Conservation (phyloP, 345 rosid genomes). For the Lepidium africanum region DNA sequence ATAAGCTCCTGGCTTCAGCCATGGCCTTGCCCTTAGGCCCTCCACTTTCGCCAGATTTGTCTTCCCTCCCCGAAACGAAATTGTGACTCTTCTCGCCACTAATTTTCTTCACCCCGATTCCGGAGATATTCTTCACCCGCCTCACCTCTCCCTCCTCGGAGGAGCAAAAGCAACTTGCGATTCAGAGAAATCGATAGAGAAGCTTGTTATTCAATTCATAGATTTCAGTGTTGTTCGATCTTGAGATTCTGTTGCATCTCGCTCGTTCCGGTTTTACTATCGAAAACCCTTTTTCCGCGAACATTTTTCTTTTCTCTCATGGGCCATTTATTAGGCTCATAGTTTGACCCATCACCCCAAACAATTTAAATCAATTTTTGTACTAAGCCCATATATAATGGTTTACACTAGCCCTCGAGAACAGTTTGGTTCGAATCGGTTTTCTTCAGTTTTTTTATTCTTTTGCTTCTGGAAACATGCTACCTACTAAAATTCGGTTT, state of each 20-base stretch:
- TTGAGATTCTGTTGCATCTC: conserved; percentile 14
- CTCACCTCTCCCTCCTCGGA: neutral
- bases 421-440: too few species aligned
- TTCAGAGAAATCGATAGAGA: neutral
- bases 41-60: conserved; percentile 33
- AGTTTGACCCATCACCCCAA: neutral
- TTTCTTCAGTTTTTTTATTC: too few species aligned
- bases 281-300: neutral
- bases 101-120: neutral
- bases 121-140: conserved; percentile 4
- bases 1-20: conserved; percentile 31
- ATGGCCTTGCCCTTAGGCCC: conserved; percentile 31
- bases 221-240: conserved; percentile 27
- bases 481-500: too few species aligned
- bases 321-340: conserved; percentile 2
- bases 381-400: too few species aligned
- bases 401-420: too few species aligned
- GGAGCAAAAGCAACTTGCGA: neutral
- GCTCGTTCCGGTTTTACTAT: conserved; percentile 7
- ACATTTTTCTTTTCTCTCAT: neutral
- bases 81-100: neutral
- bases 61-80: conserved; percentile 1
- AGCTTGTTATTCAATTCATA: conserved; percentile 13
- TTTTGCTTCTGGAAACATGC: too few species aligned
- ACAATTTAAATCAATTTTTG: too few species aligned